Evolutionary conservation across 768 basidiomycete genomes (phyloP), one percentile per base, ranked within the genome.

Genomic region (Tubosaeta brunneosetosa): DNA sequence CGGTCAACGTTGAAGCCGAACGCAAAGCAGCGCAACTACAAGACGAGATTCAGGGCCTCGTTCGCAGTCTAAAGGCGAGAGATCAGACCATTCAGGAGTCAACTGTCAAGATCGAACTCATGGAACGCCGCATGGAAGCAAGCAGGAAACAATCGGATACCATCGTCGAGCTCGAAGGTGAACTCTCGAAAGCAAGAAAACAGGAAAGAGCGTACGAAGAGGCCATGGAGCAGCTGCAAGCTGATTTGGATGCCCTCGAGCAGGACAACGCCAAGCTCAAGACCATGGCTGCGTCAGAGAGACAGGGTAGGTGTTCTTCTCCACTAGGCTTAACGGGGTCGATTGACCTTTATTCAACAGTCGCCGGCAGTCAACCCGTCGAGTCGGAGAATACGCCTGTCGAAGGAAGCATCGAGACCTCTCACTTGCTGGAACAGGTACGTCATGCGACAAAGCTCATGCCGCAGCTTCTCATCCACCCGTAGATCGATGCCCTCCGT

Each of bases 121-220:
- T 98, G 83, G 94, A 97, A 66, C 84, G 94, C 43, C 82, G 93
- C 31, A 85, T 94, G 77, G 94, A 98, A 65, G 80, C 84, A 2
- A 86, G 85, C 55, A 94, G 92, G 78, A 91, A 88, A 67, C 91
- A 95, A 71, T 85, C 86, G 4, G 95, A 97, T 51, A 73, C 79
- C 7, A 88, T 97, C 47, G 68, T 75, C 13, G 88, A 91, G 55
- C 81, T 98, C 17, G 94, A 97, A 71, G 71, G 66, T 31, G 87
- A 94, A 61, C 74, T 97, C 2, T 71, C 77, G 27, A 93, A 93
- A 66, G 82, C 85, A 4, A 82, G 83, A 69, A 90, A 93, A 69
- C 90, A 95, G 64, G 93, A 95, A 68, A 79, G 85, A 51, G 86
- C 87, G 31, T 91, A 94, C 61, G 89, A 92, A 66, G 93, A 95